phyloP scores from a whole-genome alignment of 257 asterid species.

The Apocynum venetum region DNA sequence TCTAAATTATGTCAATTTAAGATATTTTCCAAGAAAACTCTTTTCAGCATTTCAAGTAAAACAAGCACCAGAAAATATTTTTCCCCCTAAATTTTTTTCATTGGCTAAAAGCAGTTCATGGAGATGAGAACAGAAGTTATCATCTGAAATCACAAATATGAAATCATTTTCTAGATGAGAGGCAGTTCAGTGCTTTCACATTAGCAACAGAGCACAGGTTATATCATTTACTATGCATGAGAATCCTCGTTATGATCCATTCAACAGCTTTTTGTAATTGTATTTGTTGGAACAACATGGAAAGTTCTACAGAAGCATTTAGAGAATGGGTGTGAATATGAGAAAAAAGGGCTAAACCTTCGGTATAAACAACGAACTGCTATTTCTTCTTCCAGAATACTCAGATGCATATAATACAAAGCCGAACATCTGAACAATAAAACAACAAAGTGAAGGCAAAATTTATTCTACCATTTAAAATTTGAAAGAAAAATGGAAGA shows the following conservation, averaged over 20 bases:
- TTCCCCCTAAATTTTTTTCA: neutral
- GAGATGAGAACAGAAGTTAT: neutral
- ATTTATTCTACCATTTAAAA: conserved; percentile 11
- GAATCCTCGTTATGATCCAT: neutral
- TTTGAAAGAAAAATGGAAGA: conserved; percentile 17
- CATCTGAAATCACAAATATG: neutral
- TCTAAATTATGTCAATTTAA: neutral
- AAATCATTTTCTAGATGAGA: neutral
- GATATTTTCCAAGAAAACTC: neutral
- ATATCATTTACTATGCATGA: neutral
- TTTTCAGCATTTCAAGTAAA: neutral
- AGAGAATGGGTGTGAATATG: neutral
- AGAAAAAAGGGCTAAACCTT: conserved; percentile 46
- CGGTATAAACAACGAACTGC: conserved; percentile 54
- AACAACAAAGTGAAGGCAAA: conserved; percentile 20
- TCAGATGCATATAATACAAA: conserved; percentile 68
- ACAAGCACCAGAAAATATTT: neutral
- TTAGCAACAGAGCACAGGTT: neutral
- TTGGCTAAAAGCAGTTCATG: neutral
- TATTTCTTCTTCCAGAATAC: conserved; percentile 48
- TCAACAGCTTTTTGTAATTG: neutral
- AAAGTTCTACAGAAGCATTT: neutral
- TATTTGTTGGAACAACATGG: neutral
- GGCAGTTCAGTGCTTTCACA: neutral
- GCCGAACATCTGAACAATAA: conserved; percentile 77